Conservation (phyloP, 257 asterid species). For the Oldenlandia corymbosa region DNA sequence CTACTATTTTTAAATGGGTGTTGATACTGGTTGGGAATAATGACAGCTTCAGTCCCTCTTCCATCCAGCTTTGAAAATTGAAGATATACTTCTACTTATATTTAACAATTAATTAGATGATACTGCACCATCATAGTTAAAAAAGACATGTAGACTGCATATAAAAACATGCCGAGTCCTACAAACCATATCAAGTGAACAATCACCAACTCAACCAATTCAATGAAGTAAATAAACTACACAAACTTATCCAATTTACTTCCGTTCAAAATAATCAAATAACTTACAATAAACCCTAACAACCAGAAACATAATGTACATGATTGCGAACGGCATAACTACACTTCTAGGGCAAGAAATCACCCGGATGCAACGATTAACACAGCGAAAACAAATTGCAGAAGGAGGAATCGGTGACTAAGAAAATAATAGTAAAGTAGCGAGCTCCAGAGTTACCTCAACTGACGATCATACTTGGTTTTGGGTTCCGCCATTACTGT, state of each 20-base stretch:
- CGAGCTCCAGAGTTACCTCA: slow-evolving; percentile 45
- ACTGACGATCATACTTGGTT: slow-evolving; percentile 96
- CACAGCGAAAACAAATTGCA: not conserved
- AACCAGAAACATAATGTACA: not conserved
- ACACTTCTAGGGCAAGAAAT: not conserved
- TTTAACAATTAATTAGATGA: no score
- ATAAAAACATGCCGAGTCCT: not conserved
- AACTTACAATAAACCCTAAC: not conserved
- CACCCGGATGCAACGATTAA: not conserved
- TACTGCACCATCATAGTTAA: not conserved
- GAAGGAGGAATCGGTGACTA: not conserved
- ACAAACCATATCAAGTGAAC: not conserved
- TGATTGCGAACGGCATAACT: not conserved
- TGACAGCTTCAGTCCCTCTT: no score
- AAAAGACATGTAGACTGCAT: not conserved
- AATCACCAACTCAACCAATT: not conserved
- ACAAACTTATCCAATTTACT: not conserved
- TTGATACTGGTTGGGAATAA: not conserved
- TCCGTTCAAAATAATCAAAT: not conserved
- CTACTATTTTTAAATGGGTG: not conserved
- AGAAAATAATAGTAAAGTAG: not conserved
- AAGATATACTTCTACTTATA: not conserved
- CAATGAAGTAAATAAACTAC: not conserved
- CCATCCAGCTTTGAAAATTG: not conserved
- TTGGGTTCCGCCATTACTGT: slow-evolving; percentile 79